Evolutionary conservation across 2,329 filamentous ascomycete species (phyloP).

Genomic region (Aspergillus caelatus): DNA sequence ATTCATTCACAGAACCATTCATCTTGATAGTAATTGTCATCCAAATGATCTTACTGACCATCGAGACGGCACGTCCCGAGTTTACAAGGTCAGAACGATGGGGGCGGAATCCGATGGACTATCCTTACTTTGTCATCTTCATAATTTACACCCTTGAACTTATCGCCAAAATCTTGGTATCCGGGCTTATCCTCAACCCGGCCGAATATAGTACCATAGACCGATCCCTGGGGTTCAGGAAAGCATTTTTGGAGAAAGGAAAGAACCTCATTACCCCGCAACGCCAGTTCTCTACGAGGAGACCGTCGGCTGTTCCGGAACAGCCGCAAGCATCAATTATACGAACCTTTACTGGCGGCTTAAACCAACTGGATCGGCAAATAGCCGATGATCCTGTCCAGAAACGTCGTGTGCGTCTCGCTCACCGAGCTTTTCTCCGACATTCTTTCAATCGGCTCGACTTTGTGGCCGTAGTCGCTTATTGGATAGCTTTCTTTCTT

Average conservation of each 20-base stretch:
- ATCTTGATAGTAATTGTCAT: constrained; percentile 86
- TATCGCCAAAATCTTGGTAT: constrained; percentile 82
- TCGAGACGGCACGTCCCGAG: constrained; percentile 77
- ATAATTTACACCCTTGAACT: constrained; percentile 87
- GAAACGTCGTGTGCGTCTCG: constrained; percentile 81
- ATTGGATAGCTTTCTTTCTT: constrained; percentile 86
- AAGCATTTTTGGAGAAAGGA: constrained; percentile 75
- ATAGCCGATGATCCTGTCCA: constrained; percentile 67
- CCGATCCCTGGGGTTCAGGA: constrained; percentile 71
- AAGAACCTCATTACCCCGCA: constrained; percentile 80
- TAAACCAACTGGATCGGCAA: constrained; percentile 65
- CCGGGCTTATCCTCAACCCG: constrained; percentile 88
- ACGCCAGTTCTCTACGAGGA: constrained; percentile 68
- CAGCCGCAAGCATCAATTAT: constrained; percentile 61
- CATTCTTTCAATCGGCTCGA: constrained; percentile 96
- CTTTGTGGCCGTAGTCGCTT: constrained; percentile 91
- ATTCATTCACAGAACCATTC: constrained; percentile 81
- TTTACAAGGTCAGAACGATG: constrained; percentile 65
- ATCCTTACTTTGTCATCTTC: constrained; percentile 80
- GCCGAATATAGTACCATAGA: constrained; percentile 90
- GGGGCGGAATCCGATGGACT: constrained; percentile 71
- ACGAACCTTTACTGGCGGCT: constrained; percentile 73
- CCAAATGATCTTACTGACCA: constrained; percentile 82
- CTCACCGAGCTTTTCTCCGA: constrained; percentile 86
- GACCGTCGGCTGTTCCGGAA: constrained; percentile 45